phyloP scores from a whole-genome alignment of 345 rosid species.

The Sonneratia caseolaris region DNA sequence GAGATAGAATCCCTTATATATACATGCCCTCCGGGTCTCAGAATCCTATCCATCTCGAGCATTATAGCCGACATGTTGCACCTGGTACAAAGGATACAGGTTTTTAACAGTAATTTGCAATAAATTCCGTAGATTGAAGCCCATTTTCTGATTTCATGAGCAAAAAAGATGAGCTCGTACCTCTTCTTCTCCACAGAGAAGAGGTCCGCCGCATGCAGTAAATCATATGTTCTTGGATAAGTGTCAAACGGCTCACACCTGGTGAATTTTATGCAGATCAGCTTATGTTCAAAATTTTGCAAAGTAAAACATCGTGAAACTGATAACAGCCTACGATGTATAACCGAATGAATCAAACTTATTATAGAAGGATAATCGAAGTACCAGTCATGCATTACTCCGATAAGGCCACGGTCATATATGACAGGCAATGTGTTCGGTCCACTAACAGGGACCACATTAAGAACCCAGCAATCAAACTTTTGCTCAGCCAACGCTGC shows the following conservation, averaged over 20 bases:
- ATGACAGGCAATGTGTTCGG: slow-evolving; percentile 91
- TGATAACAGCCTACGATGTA: neutral
- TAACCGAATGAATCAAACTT: neutral
- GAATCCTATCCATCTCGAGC: slow-evolving; percentile 97
- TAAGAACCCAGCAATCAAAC: slow-evolving; percentile 82
- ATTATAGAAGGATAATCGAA: neutral
- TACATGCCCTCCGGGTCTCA: slow-evolving; percentile 89
- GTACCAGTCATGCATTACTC: slow-evolving; percentile 97
- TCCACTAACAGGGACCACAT: slow-evolving; percentile 81
- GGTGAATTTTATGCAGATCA: slow-evolving; percentile 6
- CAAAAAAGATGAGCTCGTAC: slow-evolving; percentile 18
- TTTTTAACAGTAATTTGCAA: neutral
- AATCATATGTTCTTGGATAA: slow-evolving; percentile 89
- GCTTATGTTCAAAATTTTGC: neutral
- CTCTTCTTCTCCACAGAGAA: slow-evolving; percentile 84
- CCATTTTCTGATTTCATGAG: neutral
- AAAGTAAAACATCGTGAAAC: neutral
- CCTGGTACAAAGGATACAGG: slow-evolving; percentile 25
- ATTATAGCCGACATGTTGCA: slow-evolving; percentile 81
- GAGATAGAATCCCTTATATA: slow-evolving; percentile 71
- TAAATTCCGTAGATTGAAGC: neutral
- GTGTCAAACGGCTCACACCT: slow-evolving; percentile 99
- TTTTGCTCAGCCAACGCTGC: slow-evolving; percentile 65
- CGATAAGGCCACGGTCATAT: slow-evolving; percentile 90
- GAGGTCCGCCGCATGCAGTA: slow-evolving; percentile 83